Base-by-base conservation (phyloP, 768 basidiomycete species). In the Mycena sanguinolenta region DNA sequence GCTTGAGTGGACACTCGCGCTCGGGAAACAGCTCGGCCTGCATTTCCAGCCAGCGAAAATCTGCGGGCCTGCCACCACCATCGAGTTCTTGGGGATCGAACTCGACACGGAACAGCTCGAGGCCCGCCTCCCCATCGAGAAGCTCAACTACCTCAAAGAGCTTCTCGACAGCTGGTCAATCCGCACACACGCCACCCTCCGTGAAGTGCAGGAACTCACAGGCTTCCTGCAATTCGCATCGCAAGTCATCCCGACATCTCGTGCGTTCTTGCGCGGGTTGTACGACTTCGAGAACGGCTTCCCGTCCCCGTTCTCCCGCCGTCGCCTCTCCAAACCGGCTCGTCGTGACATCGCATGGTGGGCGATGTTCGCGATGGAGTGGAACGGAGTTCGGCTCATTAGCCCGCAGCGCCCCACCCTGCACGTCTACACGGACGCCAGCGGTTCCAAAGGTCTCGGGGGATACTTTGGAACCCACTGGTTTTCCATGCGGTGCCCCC, bases 331-430 rank as follows among this genome's bases (percentile, higher is more conserved):
- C 39, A 42, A 42, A 19, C 9, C 46, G 2, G 46, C 46, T 21
- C 19, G 46, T 4, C 46, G n/a, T 6, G 79, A 80, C 63, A 52
- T 80, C 10, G 39, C 55, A 2, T 79, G 79, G 79, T 79, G 70
- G 63, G 38, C 32, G 10, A 42, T 53, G 0, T 72, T 72, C 27
- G 67, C 61, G 12, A 46, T 21, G 13, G 53, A 69, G 13, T 73
- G 73, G 67, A 75, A 74, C 57, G 73, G 78, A 21, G 69, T 75
- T 17, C 70, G 55, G 3, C 53, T 67, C 36, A 36, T 72, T 27
- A 58, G 57, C 5, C 67, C 72, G 2, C 60, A 63, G 13, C 36
- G 46, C 17, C 34, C 49, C 60, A 63, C 60, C 14, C 30, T 72
- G 32, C 66, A 74, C 21, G 67, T 79, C 23, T 76, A 74, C 63